Conservation (phyloP, 2,329 filamentous ascomycete species). For the Fusarium pseudoanthophilum region DNA sequence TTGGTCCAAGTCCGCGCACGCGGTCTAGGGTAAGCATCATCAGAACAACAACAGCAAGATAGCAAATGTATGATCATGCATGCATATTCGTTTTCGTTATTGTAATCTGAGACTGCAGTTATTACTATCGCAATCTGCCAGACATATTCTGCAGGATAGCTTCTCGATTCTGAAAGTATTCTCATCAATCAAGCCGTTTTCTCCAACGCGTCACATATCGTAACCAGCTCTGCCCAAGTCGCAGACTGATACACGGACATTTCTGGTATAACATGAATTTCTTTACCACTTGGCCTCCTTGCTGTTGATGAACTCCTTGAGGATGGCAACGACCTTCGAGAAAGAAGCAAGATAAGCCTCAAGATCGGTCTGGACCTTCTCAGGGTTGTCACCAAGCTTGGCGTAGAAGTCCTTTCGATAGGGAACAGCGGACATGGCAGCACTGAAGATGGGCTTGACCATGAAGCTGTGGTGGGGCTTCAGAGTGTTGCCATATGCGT, state of each 20-base stretch:
- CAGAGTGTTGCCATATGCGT: slow-evolving; percentile 85
- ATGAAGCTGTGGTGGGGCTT: slow-evolving; percentile 92
- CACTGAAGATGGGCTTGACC: slow-evolving; percentile 90
- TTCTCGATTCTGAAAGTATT: slow-evolving; percentile 10
- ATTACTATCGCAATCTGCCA: slow-evolving; percentile 4
- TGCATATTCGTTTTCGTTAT: slow-evolving; percentile 34
- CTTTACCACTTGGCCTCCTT: slow-evolving; percentile 69
- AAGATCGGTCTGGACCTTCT: slow-evolving; percentile 72
- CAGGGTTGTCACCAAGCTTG: slow-evolving; percentile 79
- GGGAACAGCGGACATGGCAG: slow-evolving; percentile 92
- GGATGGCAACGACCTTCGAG: slow-evolving; percentile 80
- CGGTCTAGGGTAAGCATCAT: background rate
- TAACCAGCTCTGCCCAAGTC: slow-evolving; percentile 12
- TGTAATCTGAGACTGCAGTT: slow-evolving; percentile 12
- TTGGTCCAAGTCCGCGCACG: accelerated
- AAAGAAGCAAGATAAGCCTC: slow-evolving; percentile 79
- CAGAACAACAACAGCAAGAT: background rate
- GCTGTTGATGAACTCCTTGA: slow-evolving; percentile 68
- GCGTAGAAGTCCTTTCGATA: slow-evolving; percentile 94
- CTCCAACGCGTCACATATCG: slow-evolving; percentile 7
- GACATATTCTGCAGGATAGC: slow-evolving; percentile 11
- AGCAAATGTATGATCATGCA: slow-evolving; percentile 3
- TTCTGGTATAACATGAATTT: background rate
- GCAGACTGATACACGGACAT: slow-evolving; percentile 5
- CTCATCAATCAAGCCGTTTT: slow-evolving; percentile 22